Conservation (phyloP, 768 basidiomycete genomes). For the Collybiopsis luxurians region DNA sequence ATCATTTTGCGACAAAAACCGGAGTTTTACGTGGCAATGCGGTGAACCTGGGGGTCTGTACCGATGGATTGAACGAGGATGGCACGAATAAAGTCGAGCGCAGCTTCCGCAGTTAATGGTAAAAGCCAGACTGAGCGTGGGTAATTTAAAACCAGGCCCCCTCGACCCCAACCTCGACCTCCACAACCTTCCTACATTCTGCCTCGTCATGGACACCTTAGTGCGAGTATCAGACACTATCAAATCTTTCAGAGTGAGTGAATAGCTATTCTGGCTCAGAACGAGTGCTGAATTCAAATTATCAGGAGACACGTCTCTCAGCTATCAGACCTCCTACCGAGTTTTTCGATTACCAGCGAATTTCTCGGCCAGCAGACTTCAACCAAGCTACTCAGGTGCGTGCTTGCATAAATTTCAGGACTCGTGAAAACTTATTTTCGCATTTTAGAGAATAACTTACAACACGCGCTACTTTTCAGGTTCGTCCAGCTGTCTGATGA, state of each 20-base stretch:
- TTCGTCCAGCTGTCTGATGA: conserved; percentile 19
- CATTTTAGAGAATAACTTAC: conserved; percentile 80
- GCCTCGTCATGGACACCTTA: conserved; percentile 61
- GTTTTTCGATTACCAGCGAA: conserved; percentile 81
- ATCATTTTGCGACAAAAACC: conserved; percentile 47
- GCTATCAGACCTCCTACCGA: conserved; percentile 69
- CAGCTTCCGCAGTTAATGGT: not conserved
- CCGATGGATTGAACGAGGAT: not conserved
- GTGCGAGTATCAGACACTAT: conserved; percentile 66
- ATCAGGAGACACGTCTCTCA: conserved; percentile 76
- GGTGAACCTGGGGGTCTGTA: no score
- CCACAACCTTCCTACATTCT: conserved; percentile 1
- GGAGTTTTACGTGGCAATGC: conserved; percentile 6
- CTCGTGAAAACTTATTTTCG: not conserved
- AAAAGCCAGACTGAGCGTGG: not conserved
- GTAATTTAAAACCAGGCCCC: conserved; percentile 1
- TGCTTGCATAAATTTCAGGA: conserved; percentile 18
- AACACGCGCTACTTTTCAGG: conserved; percentile 90
- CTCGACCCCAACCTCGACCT: conserved; percentile 6
- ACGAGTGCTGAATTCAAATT: not conserved
- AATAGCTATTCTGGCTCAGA: not conserved
- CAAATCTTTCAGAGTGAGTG: conserved; percentile 66
- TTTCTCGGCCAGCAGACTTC: conserved; percentile 82
- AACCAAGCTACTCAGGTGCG: conserved; percentile 73
- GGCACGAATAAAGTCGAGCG: not conserved